Base-by-base conservation (phyloP, 192 early-diverging fungal genomes). In the Linderina pennispora region DNA sequence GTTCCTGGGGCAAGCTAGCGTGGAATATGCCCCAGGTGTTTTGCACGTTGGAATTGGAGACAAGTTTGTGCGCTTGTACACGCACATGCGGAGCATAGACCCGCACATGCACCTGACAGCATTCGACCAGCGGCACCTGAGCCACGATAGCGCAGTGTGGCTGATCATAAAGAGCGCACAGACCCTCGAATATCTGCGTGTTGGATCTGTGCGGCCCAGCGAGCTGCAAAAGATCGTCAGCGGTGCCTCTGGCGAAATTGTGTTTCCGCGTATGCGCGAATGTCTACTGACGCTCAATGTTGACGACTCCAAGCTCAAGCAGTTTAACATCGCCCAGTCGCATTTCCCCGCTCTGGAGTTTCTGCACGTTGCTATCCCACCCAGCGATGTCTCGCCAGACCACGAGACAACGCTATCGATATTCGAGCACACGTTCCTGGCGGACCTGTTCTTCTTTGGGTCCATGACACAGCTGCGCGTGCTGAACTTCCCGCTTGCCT, bases 341-440 rank as follows among this genome's bases (percentile, higher is more conserved):
- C 48, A 50, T 25, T 50, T 50, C 19, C 48, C 48, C 19, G 31
- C 19, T 19, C 48, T 50, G 5, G 38, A 39, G 2, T 16, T 31
- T 7, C 48, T 50, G 6, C 31, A 41, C 22, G 39, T 50, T 31
- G 14, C 26, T 16, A 26, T 50, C 22, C 36, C 37, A 0, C 38
- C 23, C 20, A 50, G 39, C 31, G 48, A 34, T 11, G 32, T 40
- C 16, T 50, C 48, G 19, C 9, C 48, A 11, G 8, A 23, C 15
- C 48, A 34, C 28, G 48, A 50, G 38, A 50, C 48, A 15, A 34
- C 18, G 11, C 36, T 50, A 19, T 22, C 36, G 8, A 41, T 50
- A 9, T 32, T 41, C 15, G 48, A 50, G 23, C 38, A 50, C 28
- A 41, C 18, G 26, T 50, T 40, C 22, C 26, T 50, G 19, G 41